These are phyloP conservation scores for Globisporangium solare DNA, from an alignment of 352 stramenopile species.

Conservation along the genomic window DNA sequence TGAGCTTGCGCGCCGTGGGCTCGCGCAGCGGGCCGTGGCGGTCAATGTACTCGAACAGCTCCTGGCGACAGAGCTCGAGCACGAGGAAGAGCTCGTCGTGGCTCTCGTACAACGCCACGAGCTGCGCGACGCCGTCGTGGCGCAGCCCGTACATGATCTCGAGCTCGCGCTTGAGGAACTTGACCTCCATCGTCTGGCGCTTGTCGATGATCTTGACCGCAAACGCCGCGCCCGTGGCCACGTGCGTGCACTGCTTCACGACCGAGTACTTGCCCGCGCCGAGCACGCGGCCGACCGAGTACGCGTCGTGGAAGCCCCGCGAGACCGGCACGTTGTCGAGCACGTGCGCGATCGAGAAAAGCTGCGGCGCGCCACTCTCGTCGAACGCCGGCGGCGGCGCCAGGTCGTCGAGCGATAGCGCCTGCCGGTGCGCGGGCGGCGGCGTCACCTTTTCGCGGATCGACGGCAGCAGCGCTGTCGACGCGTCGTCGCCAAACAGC, in stretches of 20 bases:
- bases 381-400: conserved; percentile 27
- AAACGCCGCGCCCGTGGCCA: conserved; percentile 27
- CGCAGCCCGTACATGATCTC: conserved; percentile 78
- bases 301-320: conserved; percentile 53
- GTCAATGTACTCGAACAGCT: conserved; percentile 84
- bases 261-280: conserved; percentile 79
- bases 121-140: conserved; percentile 72
- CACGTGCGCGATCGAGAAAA: conserved; percentile 63
- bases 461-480: conserved; percentile 52
- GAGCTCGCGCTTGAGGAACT: conserved; percentile 83
- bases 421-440: conserved; percentile 40
- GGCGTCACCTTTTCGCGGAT: conserved; percentile 66
- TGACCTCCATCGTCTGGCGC: conserved; percentile 70
- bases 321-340: conserved; percentile 62
- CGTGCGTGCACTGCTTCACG: conserved; percentile 56
- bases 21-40: conserved; percentile 68
- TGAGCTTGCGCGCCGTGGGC: conserved; percentile 53
- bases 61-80: conserved; percentile 74
- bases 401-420: conserved; percentile 57
- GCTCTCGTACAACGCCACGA: conserved; percentile 76
- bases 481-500: conserved; percentile 60
- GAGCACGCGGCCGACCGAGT: conserved; percentile 45
- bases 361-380: conserved; percentile 27
- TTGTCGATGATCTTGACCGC: conserved; percentile 86
- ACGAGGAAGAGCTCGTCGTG: conserved; percentile 75